Percentiles rank a stretch among this genome's conserved stretches.
These are phyloP conservation scores for Arachis stenosperma DNA, from an alignment of 306 rosid species.

Conservation along the genomic window DNA sequence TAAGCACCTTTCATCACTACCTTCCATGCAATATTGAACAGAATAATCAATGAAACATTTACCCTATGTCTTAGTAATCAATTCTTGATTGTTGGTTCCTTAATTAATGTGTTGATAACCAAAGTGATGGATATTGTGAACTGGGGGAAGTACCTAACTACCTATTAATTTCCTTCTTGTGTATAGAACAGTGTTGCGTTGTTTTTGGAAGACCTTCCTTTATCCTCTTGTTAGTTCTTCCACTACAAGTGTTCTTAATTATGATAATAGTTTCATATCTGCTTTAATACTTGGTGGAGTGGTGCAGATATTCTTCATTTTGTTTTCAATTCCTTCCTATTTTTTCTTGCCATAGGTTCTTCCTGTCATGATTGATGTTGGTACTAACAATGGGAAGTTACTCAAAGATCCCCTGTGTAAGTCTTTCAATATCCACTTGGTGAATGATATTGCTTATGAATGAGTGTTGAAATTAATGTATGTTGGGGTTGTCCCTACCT, in stretches of 20 bases:
- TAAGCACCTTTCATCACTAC: too few relatives aligned
- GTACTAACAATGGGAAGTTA: constrained; percentile 89
- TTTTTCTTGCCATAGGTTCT: constrained; percentile 64
- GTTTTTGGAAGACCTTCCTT: constrained; percentile 8
- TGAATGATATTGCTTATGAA: constrained; percentile 17
- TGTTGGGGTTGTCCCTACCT: too few relatives aligned
- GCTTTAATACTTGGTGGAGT: neutral
- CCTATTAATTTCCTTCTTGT: constrained; percentile 19
- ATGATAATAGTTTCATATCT: neutral
- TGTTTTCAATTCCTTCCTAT: neutral
- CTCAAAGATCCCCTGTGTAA: constrained; percentile 83
- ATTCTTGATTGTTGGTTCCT: too few relatives aligned
- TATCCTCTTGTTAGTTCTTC: constrained; percentile 3
- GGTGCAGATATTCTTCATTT: neutral
- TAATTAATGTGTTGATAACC: too few relatives aligned
- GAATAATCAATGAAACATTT: too few relatives aligned
- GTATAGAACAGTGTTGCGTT: neutral
- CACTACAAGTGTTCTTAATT: neutral
- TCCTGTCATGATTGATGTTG: constrained; percentile 98
- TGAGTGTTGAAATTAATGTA: too few relatives aligned
- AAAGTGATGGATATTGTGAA: too few relatives aligned
- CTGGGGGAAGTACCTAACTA: too few relatives aligned
- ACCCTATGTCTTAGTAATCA: too few relatives aligned
- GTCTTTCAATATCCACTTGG: constrained; percentile 43
- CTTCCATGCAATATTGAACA: too few relatives aligned